Evolutionary conservation across 768 basidiomycete species (phyloP).

Genomic region (Cystoderma amianthinum): DNA sequence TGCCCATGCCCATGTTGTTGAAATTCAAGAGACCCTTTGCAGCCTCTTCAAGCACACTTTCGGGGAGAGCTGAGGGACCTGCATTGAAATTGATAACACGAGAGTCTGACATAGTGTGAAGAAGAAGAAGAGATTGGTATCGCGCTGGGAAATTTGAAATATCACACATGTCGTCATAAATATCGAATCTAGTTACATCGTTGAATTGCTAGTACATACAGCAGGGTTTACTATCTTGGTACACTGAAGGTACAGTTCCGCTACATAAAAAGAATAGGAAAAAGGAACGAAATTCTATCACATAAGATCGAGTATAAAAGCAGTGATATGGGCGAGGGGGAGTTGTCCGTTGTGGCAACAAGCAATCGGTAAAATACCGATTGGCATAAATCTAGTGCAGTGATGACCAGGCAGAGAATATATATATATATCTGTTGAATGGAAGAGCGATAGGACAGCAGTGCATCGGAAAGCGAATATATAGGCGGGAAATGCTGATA

Average conservation of each 20-base stretch:
- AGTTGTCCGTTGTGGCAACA: background rate
- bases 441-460: background rate
- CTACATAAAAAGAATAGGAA: no score
- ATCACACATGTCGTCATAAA: no score
- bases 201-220: no score
- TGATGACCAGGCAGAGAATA: background rate
- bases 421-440: background rate
- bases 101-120: constrained; percentile 26
- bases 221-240: no score
- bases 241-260: background rate
- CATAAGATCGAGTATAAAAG: no score
- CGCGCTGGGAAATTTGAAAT: background rate
- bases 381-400: background rate
- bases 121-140: constrained; percentile 1
- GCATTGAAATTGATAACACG: constrained; percentile 88
- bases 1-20: constrained; percentile 84
- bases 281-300: no score
- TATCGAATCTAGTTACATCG: no score
- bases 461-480: background rate
- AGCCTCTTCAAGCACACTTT: constrained; percentile 79
- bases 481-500: background rate
- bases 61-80: constrained; percentile 89
- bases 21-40: constrained; percentile 86
- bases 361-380: no score
- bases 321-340: no score